Evolutionary conservation across 805 yeast genomes (phyloP), one percentile per base, ranked within the genome.

Genomic region (Myxozyma mucilagina): DNA sequence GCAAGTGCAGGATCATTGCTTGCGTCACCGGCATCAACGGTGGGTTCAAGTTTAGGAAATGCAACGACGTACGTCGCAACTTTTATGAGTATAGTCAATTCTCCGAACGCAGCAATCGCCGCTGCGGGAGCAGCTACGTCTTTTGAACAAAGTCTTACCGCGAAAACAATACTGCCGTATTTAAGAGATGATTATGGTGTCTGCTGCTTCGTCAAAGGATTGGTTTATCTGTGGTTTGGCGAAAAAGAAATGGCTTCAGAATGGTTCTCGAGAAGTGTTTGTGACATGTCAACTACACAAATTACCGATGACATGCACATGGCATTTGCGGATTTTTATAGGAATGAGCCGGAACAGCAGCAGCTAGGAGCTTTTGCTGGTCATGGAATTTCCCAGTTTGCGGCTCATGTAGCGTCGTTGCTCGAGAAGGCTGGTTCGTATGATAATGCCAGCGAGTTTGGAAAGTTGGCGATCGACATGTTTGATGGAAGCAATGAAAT

Each of bases 391-490:
- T 68, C 75, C 14, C 75, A 72, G 50, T 80, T 75, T 62, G 78
- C 73, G 65, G 71, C 73, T 50, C 77, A 76, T 41, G 62, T 79
- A 41, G 68, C 82, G 9, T 67, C 71, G 4, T 41, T 80, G 47
- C 79, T 79, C 64, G 71, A 74, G 45, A 69, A 74, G 24, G 64
- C 68, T 34, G 67, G 69, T 1, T 63, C 67, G 4, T 75, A 73
- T 57, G 61, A 67, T 14, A 64, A 70, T 14, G 80, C 84, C 0
- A 69, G 79, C 38, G 70, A 72, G 60, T 72, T 81, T 42, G 71
- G 71, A 29, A 69, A 71, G 29, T 54, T 70, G 16, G 72, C 74
- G 9, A 59, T 52, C 32, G 67, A 63, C 47, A 44, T 56, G 50
- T 24, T 14, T 20, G 45, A 31, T 32, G 51, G 24, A 47, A 20